A percentile compares a stretch with the other conserved stretches of the same genome.
phyloP scores from a whole-genome alignment of 495 filamentous ascomycete species.

The Xylaria grammica region DNA sequence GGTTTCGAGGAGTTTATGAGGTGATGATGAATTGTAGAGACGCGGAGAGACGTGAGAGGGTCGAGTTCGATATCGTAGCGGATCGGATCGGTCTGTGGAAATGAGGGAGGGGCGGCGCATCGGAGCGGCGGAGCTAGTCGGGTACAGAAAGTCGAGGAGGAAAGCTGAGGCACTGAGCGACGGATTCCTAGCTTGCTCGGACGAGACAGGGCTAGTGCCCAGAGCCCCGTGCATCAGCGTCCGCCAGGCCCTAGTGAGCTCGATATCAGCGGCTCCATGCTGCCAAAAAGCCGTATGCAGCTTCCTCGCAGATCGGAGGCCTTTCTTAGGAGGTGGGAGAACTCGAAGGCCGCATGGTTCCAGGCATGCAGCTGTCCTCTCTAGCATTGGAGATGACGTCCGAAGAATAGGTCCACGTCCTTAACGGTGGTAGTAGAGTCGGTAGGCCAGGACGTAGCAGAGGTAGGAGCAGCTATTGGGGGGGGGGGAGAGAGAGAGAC shows the following conservation, averaged over 20 bases:
- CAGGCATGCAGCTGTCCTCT: constrained; percentile 78
- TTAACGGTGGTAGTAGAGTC: background rate
- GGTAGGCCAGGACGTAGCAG: background rate
- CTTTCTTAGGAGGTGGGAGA: constrained; percentile 60
- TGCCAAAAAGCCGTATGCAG: constrained; percentile 72
- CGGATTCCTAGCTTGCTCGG: constrained; percentile 28
- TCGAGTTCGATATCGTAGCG: constrained; percentile 16
- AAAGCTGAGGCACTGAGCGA: constrained; percentile 45
- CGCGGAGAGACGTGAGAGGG: constrained; percentile 26
- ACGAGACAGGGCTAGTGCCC: constrained; percentile 17
- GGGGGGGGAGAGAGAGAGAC: background rate
- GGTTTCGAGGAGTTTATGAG: constrained; percentile 6
- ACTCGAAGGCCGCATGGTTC: constrained; percentile 74
- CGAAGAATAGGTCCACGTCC: constrained; percentile 4
- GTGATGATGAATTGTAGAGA: constrained; percentile 31
- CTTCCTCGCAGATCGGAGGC: constrained; percentile 61
- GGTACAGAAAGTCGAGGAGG: constrained; percentile 70
- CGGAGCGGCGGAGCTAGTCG: constrained; percentile 55
- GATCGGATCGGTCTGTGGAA: constrained; percentile 18
- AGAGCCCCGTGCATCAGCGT: constrained; percentile 41
- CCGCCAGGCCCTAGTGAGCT: constrained; percentile 57
- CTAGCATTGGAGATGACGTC: constrained; percentile 69
- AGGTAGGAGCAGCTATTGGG: background rate
- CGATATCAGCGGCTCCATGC: constrained; percentile 63
- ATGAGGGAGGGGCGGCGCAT: constrained; percentile 44